Conservation (phyloP, 2,329 filamentous ascomycete genomes). For the Penicillium thymicola region DNA sequence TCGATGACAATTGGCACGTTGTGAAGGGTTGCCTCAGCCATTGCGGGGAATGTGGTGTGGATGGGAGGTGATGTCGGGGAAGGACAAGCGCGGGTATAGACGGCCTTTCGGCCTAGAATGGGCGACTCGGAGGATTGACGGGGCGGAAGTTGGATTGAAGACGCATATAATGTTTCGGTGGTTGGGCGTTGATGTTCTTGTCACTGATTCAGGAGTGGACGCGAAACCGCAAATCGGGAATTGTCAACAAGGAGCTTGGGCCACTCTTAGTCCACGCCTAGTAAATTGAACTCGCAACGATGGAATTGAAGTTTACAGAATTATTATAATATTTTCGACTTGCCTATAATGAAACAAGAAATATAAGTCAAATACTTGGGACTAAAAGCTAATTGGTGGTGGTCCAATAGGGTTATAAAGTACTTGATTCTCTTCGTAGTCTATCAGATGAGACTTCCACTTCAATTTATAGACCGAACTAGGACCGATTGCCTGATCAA, state of each 20-base stretch:
- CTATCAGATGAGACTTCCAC: not conserved
- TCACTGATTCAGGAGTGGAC: slow-evolving; percentile 17
- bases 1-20: slow-evolving; percentile 98
- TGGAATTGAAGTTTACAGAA: not conserved
- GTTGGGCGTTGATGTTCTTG: slow-evolving; percentile 13
- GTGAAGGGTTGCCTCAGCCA: slow-evolving; percentile 71
- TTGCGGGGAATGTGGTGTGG: slow-evolving; percentile 34
- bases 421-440: not conserved
- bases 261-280: slow-evolving; percentile 24
- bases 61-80: slow-evolving; percentile 17
- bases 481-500: not conserved
- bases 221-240: slow-evolving; percentile 25
- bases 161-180: slow-evolving; percentile 11
- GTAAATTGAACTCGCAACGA: not conserved
- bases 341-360: not conserved
- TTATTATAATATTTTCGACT: not conserved
- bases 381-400: not conserved
- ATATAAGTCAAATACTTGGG: not conserved
- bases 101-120: slow-evolving; percentile 33
- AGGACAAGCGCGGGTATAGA: slow-evolving; percentile 22
- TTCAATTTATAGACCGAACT: not conserved
- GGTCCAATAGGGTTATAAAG: not conserved
- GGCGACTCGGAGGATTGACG: slow-evolving; percentile 11
- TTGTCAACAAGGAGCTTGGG: slow-evolving; percentile 41
- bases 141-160: slow-evolving; percentile 4